phyloP scores from a whole-genome alignment of 768 basidiomycete genomes.

The Termitomyces sp. region DNA sequence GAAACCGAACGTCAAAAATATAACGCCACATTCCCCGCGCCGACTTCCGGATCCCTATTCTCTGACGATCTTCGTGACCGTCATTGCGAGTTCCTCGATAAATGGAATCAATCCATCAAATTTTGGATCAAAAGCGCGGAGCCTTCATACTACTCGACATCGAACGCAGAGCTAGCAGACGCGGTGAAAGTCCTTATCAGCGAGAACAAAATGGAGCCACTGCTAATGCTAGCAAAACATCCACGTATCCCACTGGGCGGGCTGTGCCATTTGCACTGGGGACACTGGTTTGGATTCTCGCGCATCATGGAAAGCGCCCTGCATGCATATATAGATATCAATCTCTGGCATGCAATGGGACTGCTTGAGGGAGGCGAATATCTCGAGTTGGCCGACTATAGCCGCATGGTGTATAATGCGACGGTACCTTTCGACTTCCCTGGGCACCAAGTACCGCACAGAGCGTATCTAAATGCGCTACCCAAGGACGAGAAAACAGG shows the following conservation, averaged over 20 bases:
- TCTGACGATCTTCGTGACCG: slow-evolving; percentile 1
- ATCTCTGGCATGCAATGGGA: slow-evolving; percentile 27
- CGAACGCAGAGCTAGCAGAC: background rate
- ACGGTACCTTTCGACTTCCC: slow-evolving; percentile 21
- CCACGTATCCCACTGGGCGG: too few species aligned
- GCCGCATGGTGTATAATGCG: slow-evolving; percentile 13
- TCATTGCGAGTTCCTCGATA: background rate
- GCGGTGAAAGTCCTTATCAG: background rate
- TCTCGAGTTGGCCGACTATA: slow-evolving; percentile 17
- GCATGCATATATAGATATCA: slow-evolving; percentile 33
- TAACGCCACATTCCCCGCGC: background rate
- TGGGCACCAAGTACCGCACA: slow-evolving; percentile 30
- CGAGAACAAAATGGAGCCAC: slow-evolving; percentile 2
- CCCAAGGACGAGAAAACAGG: background rate
- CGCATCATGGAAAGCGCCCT: slow-evolving; percentile 27
- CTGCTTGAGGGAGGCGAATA: slow-evolving; percentile 25
- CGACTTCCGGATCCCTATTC: background rate
- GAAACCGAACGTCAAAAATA: slow-evolving; percentile 9
- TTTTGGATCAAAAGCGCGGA: background rate
- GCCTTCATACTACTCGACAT: background rate
- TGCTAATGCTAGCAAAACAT: too few species aligned
- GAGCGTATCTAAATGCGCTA: slow-evolving; percentile 19
- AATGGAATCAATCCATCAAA: background rate
- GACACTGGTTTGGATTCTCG: too few species aligned
- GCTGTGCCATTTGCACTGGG: too few species aligned